These are phyloP conservation scores for Cyberlindnera xishuangbannaensis DNA, from an alignment of 805 yeast genomes.

Conservation along the genomic window DNA sequence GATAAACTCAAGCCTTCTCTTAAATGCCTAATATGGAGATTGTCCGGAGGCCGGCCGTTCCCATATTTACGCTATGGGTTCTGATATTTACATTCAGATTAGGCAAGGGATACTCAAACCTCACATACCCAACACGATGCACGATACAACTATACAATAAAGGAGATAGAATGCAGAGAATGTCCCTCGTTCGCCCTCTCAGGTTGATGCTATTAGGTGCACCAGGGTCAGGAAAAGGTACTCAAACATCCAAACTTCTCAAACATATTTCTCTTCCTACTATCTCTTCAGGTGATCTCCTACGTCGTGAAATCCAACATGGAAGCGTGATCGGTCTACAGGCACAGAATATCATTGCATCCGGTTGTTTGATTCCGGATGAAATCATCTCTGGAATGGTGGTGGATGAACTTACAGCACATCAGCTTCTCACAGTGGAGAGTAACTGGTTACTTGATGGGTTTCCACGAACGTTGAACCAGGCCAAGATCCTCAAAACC, in stretches of 20 bases:
- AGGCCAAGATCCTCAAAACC: constrained; percentile 56
- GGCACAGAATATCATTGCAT: constrained; percentile 50
- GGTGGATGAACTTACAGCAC: constrained; percentile 37
- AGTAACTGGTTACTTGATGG: constrained; percentile 80
- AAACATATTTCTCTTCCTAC: constrained; percentile 45
- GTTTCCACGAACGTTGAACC: constrained; percentile 76
- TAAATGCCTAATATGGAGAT: too few relatives aligned
- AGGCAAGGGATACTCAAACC: too few relatives aligned
- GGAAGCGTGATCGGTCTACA: constrained; percentile 48
- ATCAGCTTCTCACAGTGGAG: constrained; percentile 36
- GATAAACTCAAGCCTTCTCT: too few relatives aligned
- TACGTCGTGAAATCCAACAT: constrained; percentile 59
- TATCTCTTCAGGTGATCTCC: constrained; percentile 79
- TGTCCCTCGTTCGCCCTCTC: constrained; percentile 33
- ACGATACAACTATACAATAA: too few relatives aligned
- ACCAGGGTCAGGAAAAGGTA: constrained; percentile 95
- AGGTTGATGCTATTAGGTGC: constrained; percentile 80
- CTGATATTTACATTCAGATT: too few relatives aligned
- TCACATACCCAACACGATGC: too few relatives aligned
- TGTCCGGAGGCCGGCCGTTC: too few relatives aligned
- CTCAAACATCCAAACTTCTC: constrained; percentile 66
- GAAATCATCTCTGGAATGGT: constrained; percentile 55
- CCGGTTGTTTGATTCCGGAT: constrained; percentile 76
- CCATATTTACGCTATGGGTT: too few relatives aligned
- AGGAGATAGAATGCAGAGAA: too few relatives aligned